Conservation (phyloP, 2,329 filamentous ascomycete genomes). For the Chrysosporium queenslandicum region DNA sequence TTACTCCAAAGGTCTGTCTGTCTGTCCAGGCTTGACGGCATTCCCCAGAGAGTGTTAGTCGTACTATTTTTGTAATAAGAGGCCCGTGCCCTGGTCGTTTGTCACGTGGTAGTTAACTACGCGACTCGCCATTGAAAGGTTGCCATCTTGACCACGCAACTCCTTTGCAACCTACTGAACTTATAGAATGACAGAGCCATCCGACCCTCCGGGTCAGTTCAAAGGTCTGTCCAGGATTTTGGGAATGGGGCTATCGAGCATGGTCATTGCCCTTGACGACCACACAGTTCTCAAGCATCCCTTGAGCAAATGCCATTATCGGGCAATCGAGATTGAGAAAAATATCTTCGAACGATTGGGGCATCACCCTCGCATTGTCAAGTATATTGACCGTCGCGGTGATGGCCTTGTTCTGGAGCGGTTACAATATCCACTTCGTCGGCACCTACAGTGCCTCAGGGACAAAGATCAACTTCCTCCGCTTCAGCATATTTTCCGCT, state of each 20-base stretch:
- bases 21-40: no score
- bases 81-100: no score
- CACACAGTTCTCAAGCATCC: neutral
- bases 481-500: conserved; percentile 1
- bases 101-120: no score
- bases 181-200: no score
- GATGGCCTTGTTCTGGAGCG: conserved; percentile 8
- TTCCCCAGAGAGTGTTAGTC: no score
- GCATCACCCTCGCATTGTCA: neutral
- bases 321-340: neutral
- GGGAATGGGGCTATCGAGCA: neutral
- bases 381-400: neutral
- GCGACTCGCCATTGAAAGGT: no score
- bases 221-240: neutral
- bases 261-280: neutral
- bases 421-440: conserved; percentile 1
- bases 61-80: no score
- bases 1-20: no score
- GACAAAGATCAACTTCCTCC: neutral
- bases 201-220: no score
- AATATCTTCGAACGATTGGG: conserved; percentile 1
- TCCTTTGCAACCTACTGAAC: no score
- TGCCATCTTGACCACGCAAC: no score
- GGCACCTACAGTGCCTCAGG: neutral
- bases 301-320: neutral